Conservation (phyloP, 192 early-diverging fungal species). For the Umbelopsis isabellina region DNA sequence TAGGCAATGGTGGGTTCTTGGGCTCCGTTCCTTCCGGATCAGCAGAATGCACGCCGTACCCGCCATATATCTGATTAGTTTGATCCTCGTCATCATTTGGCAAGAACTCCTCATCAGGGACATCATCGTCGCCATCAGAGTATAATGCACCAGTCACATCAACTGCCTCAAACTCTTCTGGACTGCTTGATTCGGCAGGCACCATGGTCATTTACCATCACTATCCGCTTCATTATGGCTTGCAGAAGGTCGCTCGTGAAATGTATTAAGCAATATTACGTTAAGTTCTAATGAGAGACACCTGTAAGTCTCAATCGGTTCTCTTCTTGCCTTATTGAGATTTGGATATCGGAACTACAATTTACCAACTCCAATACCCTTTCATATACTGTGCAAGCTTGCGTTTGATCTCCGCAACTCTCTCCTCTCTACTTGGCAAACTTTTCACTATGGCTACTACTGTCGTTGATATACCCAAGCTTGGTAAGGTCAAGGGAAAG, state of each 20-base stretch:
- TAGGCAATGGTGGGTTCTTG: background rate
- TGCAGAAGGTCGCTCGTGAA: background rate
- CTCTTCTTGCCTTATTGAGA: too few relatives aligned
- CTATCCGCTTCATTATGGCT: background rate
- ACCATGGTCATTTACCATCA: background rate
- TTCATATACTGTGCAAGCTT: too few relatives aligned
- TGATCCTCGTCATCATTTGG: slow-evolving; percentile 6
- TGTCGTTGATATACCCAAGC: background rate
- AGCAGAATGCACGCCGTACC: background rate
- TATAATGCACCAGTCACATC: slow-evolving; percentile 16
- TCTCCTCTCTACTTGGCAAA: background rate
- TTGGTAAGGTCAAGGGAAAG: background rate
- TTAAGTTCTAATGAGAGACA: slow-evolving; percentile 25
- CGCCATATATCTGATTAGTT: background rate
- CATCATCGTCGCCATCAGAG: slow-evolving; percentile 15
- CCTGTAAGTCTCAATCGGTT: slow-evolving; percentile 5
- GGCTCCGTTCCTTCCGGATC: too few relatives aligned
- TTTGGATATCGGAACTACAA: too few relatives aligned
- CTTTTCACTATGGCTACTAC: background rate
- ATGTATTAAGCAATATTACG: slow-evolving; percentile 32
- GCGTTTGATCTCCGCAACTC: too few relatives aligned
- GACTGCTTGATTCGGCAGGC: slow-evolving; percentile 1
- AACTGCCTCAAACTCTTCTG: slow-evolving; percentile 7
- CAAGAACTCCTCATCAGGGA: slow-evolving; percentile 31
- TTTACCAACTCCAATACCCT: too few relatives aligned